These are phyloP conservation scores for Chalciporus sphaerocephalus DNA, from an alignment of 768 basidiomycete species.

Conservation along the genomic window DNA sequence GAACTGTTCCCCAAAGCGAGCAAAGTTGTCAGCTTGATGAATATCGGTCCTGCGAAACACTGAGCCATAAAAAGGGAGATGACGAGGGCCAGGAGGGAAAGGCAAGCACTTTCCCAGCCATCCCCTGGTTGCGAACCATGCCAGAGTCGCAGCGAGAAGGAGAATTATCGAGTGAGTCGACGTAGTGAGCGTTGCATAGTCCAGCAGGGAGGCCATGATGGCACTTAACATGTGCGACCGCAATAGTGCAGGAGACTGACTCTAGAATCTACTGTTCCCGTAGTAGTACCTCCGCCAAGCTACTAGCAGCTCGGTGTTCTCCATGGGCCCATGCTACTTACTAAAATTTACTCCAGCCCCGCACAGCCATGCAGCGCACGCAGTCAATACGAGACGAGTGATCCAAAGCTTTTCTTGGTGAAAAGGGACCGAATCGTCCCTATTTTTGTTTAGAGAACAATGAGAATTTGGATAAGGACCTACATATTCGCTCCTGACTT, in stretches of 20 bases:
- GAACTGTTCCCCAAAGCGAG: slow-evolving; percentile 2
- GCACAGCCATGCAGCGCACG: too few relatives aligned
- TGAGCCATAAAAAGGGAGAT: slow-evolving; percentile 3
- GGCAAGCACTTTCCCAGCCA: not conserved
- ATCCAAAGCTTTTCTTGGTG: not conserved
- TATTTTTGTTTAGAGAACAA: too few relatives aligned
- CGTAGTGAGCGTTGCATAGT: not conserved
- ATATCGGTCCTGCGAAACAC: slow-evolving; percentile 3
- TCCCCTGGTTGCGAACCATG: not conserved
- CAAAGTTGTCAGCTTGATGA: slow-evolving; percentile 4
- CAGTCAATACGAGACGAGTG: not conserved
- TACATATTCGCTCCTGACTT: too few relatives aligned
- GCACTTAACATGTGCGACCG: too few relatives aligned
- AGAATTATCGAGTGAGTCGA: not conserved
- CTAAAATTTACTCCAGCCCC: too few relatives aligned
- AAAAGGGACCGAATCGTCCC: not conserved
- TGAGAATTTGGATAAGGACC: too few relatives aligned
- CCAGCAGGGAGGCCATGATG: too few relatives aligned
- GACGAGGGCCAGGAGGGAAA: slow-evolving; percentile 3
- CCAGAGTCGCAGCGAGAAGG: not conserved
- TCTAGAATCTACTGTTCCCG: too few relatives aligned
- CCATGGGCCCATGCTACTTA: too few relatives aligned
- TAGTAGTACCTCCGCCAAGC: too few relatives aligned
- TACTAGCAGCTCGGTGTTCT: too few relatives aligned
- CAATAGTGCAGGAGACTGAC: too few relatives aligned